Base-by-base conservation (phyloP, 371 early-diverging fungal genomes). In the Mucor irregularis region DNA sequence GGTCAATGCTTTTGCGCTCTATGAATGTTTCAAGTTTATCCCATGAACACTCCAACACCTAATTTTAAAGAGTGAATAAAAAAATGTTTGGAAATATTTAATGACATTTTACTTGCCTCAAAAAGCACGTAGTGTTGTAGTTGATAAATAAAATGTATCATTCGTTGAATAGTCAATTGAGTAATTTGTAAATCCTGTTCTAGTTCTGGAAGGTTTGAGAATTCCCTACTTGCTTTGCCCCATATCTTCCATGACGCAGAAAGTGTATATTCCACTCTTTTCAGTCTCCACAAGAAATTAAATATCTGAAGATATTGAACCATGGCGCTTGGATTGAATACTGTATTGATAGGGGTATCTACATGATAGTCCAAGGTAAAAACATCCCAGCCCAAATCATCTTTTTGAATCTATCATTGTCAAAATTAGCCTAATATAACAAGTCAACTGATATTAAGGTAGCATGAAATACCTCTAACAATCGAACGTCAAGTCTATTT, bases 1-100 rank as follows among this genome's bases (percentile, higher is more conserved):
- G 60, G 66, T 91, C 92, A 3, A 81, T 83, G 9, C 80, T 76
- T 31, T 82, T 76, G 49, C 72, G 73, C 21, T 80, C 62, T 16
- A 93, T 79, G 37, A 81, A 71, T 16, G 74, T 78, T 8, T 76
- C 63, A 19, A 98, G 73, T 63, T 88, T 88, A 30, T 83, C 86
- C 96, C 97, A 98, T 0, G 95, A 89, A 49, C 89, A 88, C 70
- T 96, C 97, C 19, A 97, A 78, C 9, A 93, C 93, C 81, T 92
- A 48, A 0, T 25, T n/a, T 25, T 13, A 4, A 17, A 4, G 25
- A 10, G 26, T 35, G 25, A 49, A 35, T 34, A 26, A 9, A 6
- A 25, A 44, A 7, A 11, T 22, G 1, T 38, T 38, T 3, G 19
- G 3, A 14, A 46, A 47, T 39, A 22, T 3, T 4, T 26, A 0